Conservation (phyloP, 2,329 filamentous ascomycete species). For the Aspergillus sp. region DNA sequence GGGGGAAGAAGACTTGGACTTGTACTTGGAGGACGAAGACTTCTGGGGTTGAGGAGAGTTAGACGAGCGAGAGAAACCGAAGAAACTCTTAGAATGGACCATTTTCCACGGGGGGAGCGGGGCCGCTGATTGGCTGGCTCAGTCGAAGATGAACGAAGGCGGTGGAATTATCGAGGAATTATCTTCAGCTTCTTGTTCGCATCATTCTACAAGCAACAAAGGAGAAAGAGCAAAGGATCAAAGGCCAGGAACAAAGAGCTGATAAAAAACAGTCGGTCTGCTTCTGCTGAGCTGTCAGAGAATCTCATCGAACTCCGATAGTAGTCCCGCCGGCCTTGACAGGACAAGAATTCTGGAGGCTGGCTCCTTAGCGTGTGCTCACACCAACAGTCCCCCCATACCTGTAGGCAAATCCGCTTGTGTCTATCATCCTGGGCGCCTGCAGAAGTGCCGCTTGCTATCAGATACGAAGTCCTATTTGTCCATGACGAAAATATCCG, state of each 20-base stretch:
- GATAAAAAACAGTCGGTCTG: background rate
- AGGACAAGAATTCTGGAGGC: constrained; percentile 15
- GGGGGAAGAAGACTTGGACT: constrained; percentile 18
- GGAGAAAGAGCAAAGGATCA: background rate
- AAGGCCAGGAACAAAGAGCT: background rate
- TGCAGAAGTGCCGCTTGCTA: background rate
- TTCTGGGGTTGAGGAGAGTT: constrained; percentile 1
- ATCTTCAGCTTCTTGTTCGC: background rate
- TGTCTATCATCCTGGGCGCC: background rate
- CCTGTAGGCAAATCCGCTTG: background rate
- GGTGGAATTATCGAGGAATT: constrained; percentile 31
- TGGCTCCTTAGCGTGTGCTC: constrained; percentile 10
- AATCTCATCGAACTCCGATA: constrained; percentile 9
- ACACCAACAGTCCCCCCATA: background rate
- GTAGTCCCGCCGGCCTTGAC: constrained; percentile 3
- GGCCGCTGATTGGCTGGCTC: constrained; percentile 21
- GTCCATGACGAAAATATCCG: background rate
- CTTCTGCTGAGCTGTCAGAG: constrained; percentile 6
- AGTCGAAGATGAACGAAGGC: constrained; percentile 43
- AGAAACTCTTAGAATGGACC: constrained; percentile 32
- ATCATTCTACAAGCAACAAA: background rate
- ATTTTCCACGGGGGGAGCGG: constrained; percentile 24
- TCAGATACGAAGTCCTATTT: background rate
- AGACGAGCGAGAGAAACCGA: constrained; percentile 38
- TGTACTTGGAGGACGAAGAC: constrained; percentile 18